Percentiles rank a stretch among this genome's conserved stretches.
phyloP scores from a whole-genome alignment of 2,329 filamentous ascomycete genomes.

The Trichoderma oligosporum region DNA sequence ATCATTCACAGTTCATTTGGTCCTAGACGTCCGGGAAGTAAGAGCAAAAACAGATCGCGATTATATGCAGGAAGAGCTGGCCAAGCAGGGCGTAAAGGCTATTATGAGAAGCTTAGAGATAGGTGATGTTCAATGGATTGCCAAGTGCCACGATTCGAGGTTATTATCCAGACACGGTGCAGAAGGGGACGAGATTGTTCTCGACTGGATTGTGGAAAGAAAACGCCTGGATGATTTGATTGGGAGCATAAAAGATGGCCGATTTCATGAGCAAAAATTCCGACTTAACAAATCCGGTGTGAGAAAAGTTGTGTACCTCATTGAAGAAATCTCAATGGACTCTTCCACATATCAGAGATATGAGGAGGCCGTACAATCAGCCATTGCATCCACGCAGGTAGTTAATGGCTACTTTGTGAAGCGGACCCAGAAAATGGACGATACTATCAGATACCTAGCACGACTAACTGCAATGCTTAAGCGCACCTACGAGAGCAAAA shows the following conservation, averaged over 20 bases:
- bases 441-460: conserved; percentile 71
- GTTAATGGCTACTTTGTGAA: conserved; percentile 78
- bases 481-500: conserved; percentile 56
- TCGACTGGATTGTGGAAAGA: conserved; percentile 78
- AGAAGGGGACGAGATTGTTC: conserved; percentile 65
- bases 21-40: conserved; percentile 73
- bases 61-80: conserved; percentile 70
- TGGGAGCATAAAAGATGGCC: conserved; percentile 75
- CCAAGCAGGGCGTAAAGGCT: conserved; percentile 60
- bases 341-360: conserved; percentile 52
- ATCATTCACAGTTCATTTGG: conserved; percentile 66
- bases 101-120: conserved; percentile 67
- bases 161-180: conserved; percentile 54
- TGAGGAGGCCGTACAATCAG: conserved; percentile 65
- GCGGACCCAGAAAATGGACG: conserved; percentile 69
- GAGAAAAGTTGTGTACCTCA: conserved; percentile 73
- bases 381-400: conserved; percentile 73
- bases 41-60: conserved; percentile 69
- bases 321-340: conserved; percentile 68
- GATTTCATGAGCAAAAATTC: conserved; percentile 83
- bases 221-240: conserved; percentile 78
- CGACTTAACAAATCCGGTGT: conserved; percentile 68
- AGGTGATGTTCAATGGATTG: conserved; percentile 76
- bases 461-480: conserved; percentile 67
- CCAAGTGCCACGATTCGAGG: conserved; percentile 60